These are phyloP conservation scores for Podila verticillata DNA, from an alignment of 192 early-diverging fungal species.

Conservation along the genomic window DNA sequence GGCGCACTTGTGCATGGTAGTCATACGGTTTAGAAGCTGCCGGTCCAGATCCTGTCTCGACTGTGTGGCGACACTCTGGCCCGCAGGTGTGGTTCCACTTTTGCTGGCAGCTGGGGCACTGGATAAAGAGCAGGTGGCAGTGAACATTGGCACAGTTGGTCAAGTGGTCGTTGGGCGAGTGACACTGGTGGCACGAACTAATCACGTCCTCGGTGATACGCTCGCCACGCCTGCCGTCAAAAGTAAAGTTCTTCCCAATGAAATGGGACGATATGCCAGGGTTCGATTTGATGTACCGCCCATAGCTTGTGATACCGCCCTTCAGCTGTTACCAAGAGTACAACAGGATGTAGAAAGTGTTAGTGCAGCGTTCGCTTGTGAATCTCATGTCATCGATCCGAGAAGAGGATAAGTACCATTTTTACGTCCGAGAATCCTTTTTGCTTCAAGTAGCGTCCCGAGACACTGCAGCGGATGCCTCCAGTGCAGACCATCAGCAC, in stretches of 20 bases:
- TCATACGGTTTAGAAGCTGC: slow-evolving; percentile 33
- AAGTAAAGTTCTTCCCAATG: slow-evolving; percentile 82
- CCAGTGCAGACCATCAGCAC: slow-evolving; percentile 58
- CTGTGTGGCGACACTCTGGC: slow-evolving; percentile 29
- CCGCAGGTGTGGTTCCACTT: slow-evolving; percentile 63
- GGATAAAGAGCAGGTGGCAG: slow-evolving; percentile 79
- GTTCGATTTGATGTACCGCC: slow-evolving; percentile 61
- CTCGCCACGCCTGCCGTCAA: slow-evolving; percentile 80
- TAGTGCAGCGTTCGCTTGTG: neutral
- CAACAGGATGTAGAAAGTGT: neutral
- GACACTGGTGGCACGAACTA: slow-evolving; percentile 74
- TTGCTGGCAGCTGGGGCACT: slow-evolving; percentile 65
- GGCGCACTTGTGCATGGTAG: slow-evolving; percentile 40
- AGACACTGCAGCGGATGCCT: slow-evolving; percentile 83
- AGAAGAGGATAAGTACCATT: slow-evolving; percentile 34
- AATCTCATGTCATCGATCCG: neutral
- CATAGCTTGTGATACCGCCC: slow-evolving; percentile 82
- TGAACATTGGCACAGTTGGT: slow-evolving; percentile 78
- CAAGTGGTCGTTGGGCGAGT: slow-evolving; percentile 64
- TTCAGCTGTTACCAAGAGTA: slow-evolving; percentile 47
- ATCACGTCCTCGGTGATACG: slow-evolving; percentile 71
- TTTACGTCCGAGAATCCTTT: slow-evolving; percentile 72
- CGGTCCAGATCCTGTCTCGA: slow-evolving; percentile 23
- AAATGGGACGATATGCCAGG: slow-evolving; percentile 64
- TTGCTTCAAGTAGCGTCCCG: slow-evolving; percentile 74